Evolutionary conservation across 192 early-diverging fungal species (phyloP).

Genomic region (Thamnidium elegans): DNA sequence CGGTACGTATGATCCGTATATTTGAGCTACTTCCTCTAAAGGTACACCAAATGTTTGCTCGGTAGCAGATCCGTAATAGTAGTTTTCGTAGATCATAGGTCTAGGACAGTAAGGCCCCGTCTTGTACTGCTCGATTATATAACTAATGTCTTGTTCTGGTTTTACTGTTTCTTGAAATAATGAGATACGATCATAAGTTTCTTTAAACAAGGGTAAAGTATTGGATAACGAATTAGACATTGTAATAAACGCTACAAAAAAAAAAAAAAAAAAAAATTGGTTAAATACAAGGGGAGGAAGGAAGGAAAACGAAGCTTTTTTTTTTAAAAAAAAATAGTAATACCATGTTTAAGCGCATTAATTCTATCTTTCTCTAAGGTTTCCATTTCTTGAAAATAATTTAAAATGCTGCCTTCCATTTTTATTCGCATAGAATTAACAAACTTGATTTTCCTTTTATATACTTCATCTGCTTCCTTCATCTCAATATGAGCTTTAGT

Average conservation of each 20-base stretch:
- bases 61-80: conserved; percentile 58
- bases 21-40: conserved; percentile 9
- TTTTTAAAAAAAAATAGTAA: neutral
- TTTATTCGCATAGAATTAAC: conserved; percentile 60
- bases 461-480: conserved; percentile 53
- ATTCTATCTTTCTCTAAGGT: conserved; percentile 48
- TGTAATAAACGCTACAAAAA: conserved; percentile 43
- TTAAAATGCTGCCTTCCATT: conserved; percentile 55
- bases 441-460: conserved; percentile 55
- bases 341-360: conserved; percentile 50
- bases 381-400: conserved; percentile 50
- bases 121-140: conserved; percentile 69
- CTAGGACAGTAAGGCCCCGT: conserved; percentile 67
- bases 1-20: conserved; percentile 4
- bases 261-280: neutral
- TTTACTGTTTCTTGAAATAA: conserved; percentile 65
- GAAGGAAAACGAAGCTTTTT: neutral
- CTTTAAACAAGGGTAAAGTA: conserved; percentile 48
- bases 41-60: conserved; percentile 12
- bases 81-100: conserved; percentile 70
- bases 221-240: conserved; percentile 46
- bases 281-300: neutral
- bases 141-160: conserved; percentile 73
- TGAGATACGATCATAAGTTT: conserved; percentile 57
- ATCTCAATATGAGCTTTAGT: conserved; percentile 7